These are phyloP conservation scores for Diaporthe nobilis DNA, from an alignment of 2,329 filamentous ascomycete genomes.

Conservation along the genomic window DNA sequence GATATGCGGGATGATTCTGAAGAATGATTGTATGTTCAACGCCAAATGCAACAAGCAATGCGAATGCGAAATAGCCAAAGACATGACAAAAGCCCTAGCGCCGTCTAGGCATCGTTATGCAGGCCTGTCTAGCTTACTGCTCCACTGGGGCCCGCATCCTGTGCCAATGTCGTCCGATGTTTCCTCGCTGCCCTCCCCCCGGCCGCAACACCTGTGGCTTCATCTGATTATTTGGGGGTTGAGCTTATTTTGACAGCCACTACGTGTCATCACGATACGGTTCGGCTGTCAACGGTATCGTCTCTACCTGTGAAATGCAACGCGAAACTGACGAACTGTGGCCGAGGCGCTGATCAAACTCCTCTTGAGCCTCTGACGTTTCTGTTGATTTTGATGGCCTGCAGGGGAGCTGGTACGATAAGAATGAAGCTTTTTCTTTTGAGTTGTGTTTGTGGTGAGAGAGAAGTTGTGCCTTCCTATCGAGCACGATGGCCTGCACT, in stretches of 20 bases:
- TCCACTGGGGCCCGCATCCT: neutral
- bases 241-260: slow-evolving; percentile 29
- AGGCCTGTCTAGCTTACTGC: neutral
- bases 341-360: slow-evolving; percentile 27
- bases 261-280: slow-evolving; percentile 15
- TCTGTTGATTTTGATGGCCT: neutral
- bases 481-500: neutral
- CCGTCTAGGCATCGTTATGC: slow-evolving; percentile 14
- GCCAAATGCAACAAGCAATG: neutral
- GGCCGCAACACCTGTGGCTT: slow-evolving; percentile 22
- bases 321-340: slow-evolving; percentile 24
- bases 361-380: neutral
- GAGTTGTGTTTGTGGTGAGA: neutral
- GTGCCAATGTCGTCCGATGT: slow-evolving; percentile 21
- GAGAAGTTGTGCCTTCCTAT: neutral
- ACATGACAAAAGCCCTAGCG: neutral
- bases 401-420: neutral
- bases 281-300: slow-evolving; percentile 19
- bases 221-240: neutral
- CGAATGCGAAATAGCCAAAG: neutral
- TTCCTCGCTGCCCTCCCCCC: neutral
- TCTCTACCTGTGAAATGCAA: slow-evolving; percentile 20
- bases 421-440: neutral
- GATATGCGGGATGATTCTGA: neutral
- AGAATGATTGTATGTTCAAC: neutral